Percentiles rank a stretch among this genome's conserved stretches.
Evolutionary conservation across 208 protist species (phyloP).

Genomic region (Leishmania braziliensis): DNA sequence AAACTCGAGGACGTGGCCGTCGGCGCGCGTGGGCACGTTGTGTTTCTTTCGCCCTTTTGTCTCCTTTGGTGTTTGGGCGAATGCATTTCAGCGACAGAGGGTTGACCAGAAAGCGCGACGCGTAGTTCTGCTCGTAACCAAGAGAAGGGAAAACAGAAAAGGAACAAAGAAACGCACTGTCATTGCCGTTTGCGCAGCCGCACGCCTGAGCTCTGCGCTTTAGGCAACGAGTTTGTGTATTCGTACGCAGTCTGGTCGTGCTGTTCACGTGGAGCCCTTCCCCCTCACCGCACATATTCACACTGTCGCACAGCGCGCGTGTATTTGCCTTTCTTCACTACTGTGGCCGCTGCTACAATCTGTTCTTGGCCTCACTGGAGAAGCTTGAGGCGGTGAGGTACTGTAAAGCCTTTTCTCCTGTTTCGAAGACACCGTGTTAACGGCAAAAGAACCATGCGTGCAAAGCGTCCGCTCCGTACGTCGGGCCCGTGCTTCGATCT

Average conservation of each 20-base stretch:
- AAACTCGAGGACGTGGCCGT: not conserved
- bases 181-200: not conserved
- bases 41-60: not conserved
- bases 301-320: not conserved
- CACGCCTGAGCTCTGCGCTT: not conserved
- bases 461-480: constrained; percentile 31
- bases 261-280: not conserved
- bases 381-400: not conserved
- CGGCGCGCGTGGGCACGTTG: not conserved
- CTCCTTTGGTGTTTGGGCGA: not conserved
- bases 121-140: not conserved
- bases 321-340: not conserved
- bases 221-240: not conserved
- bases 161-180: not conserved
- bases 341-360: not conserved
- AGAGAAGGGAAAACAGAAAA: not conserved
- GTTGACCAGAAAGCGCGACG: not conserved
- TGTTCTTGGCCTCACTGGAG: too few species aligned
- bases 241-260: not conserved
- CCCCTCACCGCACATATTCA: not conserved
- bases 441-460: constrained; percentile 34
- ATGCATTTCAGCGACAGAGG: not conserved
- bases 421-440: not conserved
- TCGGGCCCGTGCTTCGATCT: constrained; percentile 54
- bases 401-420: too few species aligned